Evolutionary conservation across 495 filamentous ascomycete species (phyloP).

Genomic region (Neurospora intermedia): DNA sequence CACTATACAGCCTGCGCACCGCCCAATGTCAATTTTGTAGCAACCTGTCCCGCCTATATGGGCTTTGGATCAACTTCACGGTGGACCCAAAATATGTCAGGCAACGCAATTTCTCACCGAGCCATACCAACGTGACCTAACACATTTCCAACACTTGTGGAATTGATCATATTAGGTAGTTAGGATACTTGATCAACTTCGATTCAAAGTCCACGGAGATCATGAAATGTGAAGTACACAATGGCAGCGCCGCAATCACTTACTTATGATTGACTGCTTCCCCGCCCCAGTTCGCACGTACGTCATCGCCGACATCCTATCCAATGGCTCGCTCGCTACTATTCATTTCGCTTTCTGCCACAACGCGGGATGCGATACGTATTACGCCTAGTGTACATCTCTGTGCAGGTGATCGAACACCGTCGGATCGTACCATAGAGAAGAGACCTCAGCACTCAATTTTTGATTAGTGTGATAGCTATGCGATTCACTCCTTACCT

Average conservation of each 20-base stretch:
- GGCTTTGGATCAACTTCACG: neutral
- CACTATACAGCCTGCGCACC: neutral
- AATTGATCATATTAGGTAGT: neutral
- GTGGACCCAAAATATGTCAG: neutral
- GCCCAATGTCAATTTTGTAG: neutral
- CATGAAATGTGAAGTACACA: neutral
- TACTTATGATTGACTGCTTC: neutral
- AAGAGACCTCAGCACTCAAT: neutral
- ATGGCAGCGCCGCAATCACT: neutral
- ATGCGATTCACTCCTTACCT: neutral
- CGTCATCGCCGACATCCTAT: neutral
- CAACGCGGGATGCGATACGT: neutral
- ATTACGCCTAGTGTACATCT: neutral
- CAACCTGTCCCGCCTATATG: neutral
- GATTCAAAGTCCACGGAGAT: neutral
- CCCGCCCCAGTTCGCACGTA: neutral
- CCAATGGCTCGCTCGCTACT: neutral
- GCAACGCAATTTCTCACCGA: neutral
- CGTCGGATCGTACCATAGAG: neutral
- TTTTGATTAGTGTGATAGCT: neutral
- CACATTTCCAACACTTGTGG: neutral
- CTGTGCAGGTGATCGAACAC: neutral
- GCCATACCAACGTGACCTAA: neutral
- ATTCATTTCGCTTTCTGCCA: neutral
- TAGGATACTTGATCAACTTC: neutral